Evolutionary conservation across 768 basidiomycete species (phyloP), one percentile per base, ranked within the genome.

Genomic region (Leccinellum rugosiceps): DNA sequence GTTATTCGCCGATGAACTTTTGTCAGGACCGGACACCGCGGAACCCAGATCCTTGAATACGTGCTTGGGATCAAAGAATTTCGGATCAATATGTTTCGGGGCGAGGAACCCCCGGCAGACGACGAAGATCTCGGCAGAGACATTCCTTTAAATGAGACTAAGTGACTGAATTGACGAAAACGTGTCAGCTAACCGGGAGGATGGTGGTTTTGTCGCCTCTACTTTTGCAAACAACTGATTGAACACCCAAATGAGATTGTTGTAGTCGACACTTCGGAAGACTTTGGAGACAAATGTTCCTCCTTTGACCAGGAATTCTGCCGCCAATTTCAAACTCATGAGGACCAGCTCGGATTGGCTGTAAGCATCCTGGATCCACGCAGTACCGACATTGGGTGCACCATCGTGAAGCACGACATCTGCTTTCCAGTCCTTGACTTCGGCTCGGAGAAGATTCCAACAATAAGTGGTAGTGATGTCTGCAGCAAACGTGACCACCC

Each of bases 101-200:
- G 95, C 94, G 56, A 92, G 82, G 76, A 93, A 99, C 57, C 92
- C 92, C 56, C 88, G 88, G 74, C 97, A 99, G 50, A 98, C 92
- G 65, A 99, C 97, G 80, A 99, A 99, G 69, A 99, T 99, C 75
- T 99, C 97, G 13, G 97, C 97, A 45, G 97, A 99, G 45, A 99
- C 97, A 76, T 96, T 98, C 77, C 95, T 95, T 38, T 15, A 34
- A 52, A 38, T 41, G 21, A 34, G 1, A 7, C 25, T 52, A 38
- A 55, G 52, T 21, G 31, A 1, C 8, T 28, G 41, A 7, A 19
- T 38, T 32, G 30, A 32, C 17, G 34, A 48, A 41, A 21, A 41
- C 31, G 44, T 28, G 8, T 41, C n/a, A 47, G 26, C 79, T 66
- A 59, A 94, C 92, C 94, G 86, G 23, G 97, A 98, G 35, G 94